phyloP scores from a whole-genome alignment of 2,329 filamentous ascomycete species.

The Cercospora nicotianae region DNA sequence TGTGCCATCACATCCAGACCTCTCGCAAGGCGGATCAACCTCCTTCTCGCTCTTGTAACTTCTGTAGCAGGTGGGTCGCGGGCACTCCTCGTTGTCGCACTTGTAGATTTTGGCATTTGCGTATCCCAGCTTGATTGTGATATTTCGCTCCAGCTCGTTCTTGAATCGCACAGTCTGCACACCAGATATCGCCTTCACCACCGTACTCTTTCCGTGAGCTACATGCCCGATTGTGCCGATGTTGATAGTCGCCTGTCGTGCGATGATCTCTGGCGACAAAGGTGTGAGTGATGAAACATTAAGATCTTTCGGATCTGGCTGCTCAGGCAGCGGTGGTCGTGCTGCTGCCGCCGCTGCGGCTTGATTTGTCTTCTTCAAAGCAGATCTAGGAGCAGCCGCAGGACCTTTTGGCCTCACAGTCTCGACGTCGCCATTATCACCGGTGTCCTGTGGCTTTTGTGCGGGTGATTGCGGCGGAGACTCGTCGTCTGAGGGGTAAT shows the following conservation, averaged over 20 bases:
- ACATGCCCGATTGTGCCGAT: conserved; percentile 99
- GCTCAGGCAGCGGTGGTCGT: conserved; percentile 72
- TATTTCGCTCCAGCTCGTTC: conserved; percentile 98
- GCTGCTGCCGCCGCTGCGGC: conserved; percentile 57
- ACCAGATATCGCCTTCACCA: conserved; percentile 98
- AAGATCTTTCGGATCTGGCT: conserved; percentile 88
- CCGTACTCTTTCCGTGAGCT: conserved; percentile 99
- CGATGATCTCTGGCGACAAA: conserved; percentile 93
- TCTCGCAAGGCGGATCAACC: conserved; percentile 92
- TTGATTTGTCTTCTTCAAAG: conserved; percentile 74
- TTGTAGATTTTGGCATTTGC: conserved; percentile 99
- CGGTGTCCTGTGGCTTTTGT: conserved; percentile 54
- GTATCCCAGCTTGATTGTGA: conserved; percentile 99
- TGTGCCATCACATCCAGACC: conserved; percentile 82
- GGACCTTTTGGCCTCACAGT: conserved; percentile 60
- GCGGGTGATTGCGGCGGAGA: conserved; percentile 57
- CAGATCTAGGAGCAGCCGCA: conserved; percentile 67
- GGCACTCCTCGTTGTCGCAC: conserved; percentile 89
- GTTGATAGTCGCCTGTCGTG: conserved; percentile 96
- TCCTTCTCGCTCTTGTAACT: conserved; percentile 99
- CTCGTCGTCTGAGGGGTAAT: conserved; percentile 53
- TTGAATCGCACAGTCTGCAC: conserved; percentile 99
- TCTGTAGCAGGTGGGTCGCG: conserved; percentile 89
- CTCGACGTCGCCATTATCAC: conserved; percentile 69
- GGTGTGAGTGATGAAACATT: conserved; percentile 79